Base-by-base conservation (phyloP, 495 filamentous ascomycete species). In the Immersiella caudata region DNA sequence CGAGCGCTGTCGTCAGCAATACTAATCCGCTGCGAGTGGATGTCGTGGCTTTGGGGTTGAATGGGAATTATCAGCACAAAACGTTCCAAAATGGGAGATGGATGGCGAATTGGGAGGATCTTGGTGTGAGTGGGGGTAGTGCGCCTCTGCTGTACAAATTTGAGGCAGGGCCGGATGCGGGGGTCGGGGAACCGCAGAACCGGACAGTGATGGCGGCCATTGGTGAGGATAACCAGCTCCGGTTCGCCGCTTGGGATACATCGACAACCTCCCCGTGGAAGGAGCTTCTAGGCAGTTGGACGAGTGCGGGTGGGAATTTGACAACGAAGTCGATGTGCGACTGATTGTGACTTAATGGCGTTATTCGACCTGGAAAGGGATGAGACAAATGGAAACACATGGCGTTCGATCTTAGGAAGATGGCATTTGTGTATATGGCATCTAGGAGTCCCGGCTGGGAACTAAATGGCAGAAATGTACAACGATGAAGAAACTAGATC, bases 281-380 rank as follows among this genome's bases (percentile, higher is more conserved):
- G 54, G 63, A 59, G 20, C 46, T 65, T 20, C 7, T 62, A 27
- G 52, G 1, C 0, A 56, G 2, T 20, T 65, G 63, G 63, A 33
- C 52, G 29, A 35, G 14, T 27, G 63, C 52, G 25, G 63, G 63
- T 21, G 63, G 63, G 27, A 65, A 59, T 27, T 35, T 65, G 63
- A 65, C 52, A 6, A 24, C 29, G 2, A 35, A 65, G 21, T 58
- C 63, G 1, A 65, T 65, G 63, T 62, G 35, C 20, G 59, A 62
- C 25, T 62, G 59, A 62, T 46, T 46, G 40, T 14, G 52, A n/a
- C n/a, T n/a, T n/a, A n/a, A n/a, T n/a, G n/a, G n/a, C n/a, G n/a
- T n/a, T n/a, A n/a, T n/a, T n/a, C n/a, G n/a, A n/a, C n/a, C n/a
- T n/a, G n/a, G n/a, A n/a, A n/a, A n/a, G n/a, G n/a, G n/a, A n/a